phyloP scores from a whole-genome alignment of 805 yeast species.

The Ogataea pignaliae region DNA sequence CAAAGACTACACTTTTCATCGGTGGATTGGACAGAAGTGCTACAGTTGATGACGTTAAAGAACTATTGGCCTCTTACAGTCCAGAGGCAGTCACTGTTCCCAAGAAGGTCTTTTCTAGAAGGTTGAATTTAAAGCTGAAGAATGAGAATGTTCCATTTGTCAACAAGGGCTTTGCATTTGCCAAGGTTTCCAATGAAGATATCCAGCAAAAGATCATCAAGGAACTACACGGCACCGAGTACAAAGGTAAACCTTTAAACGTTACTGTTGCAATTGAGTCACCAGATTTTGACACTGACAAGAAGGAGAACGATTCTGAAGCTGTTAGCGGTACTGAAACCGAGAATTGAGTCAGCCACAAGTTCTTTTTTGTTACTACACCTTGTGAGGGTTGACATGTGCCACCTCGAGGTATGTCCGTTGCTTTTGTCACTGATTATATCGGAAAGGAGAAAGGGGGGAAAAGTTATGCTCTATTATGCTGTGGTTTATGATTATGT shows the following conservation, averaged over 20 bases:
- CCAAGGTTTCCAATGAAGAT: constrained; percentile 45
- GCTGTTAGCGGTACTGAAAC: neutral
- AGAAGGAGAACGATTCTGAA: constrained; percentile 15
- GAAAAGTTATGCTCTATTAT: no score
- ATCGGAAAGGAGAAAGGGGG: no score
- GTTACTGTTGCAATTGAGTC: constrained; percentile 74
- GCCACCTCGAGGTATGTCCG: no score
- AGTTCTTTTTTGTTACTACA: no score
- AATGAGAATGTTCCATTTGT: constrained; percentile 42
- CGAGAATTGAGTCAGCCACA: no score
- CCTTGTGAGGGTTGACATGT: no score
- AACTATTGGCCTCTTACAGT: constrained; percentile 42
- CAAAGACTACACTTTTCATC: constrained; percentile 56
- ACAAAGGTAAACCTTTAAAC: constrained; percentile 60
- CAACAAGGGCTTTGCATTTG: constrained; percentile 65
- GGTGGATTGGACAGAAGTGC: constrained; percentile 54
- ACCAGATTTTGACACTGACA: constrained; percentile 30
- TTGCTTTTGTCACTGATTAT: no score
- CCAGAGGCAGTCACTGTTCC: constrained; percentile 63
- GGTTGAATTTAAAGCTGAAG: constrained; percentile 39
- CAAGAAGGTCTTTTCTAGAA: constrained; percentile 40
- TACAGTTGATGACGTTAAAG: constrained; percentile 41
- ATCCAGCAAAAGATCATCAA: constrained; percentile 47
- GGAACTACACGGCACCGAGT: constrained; percentile 59
- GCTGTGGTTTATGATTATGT: no score